Conservation (phyloP, 441 rosid genomes). For the Viola pubescens region DNA sequence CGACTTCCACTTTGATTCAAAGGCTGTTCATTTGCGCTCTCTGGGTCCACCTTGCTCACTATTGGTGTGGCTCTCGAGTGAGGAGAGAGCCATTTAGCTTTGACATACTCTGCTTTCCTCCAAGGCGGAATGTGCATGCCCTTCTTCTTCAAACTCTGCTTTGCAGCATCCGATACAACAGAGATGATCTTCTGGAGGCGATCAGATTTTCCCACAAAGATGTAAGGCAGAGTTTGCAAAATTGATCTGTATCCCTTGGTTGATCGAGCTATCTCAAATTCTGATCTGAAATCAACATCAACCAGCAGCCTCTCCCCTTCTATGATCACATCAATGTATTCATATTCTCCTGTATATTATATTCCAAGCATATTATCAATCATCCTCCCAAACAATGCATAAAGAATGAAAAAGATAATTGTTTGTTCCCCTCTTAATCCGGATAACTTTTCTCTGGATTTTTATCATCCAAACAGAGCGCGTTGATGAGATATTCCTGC, state of each 20-base stretch:
- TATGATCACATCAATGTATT: constrained; percentile 61
- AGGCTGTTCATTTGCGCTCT: constrained; percentile 11
- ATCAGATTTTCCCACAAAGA: constrained; percentile 62
- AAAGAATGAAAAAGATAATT: too few relatives aligned
- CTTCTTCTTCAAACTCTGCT: constrained; percentile 69
- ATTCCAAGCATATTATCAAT: neutral
- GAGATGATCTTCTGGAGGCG: constrained; percentile 61
- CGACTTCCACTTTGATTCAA: neutral
- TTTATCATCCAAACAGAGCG: neutral
- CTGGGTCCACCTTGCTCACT: constrained; percentile 5
- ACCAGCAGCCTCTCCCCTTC: constrained; percentile 52
- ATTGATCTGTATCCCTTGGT: constrained; percentile 62
- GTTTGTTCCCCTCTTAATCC: too few relatives aligned
- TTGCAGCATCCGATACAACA: constrained; percentile 57
- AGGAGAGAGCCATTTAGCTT: constrained; percentile 71
- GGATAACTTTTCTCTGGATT: too few relatives aligned
- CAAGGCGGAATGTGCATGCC: constrained; percentile 83
- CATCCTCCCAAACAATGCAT: neutral
- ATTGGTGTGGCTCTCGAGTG: constrained; percentile 25
- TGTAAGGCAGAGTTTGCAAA: constrained; percentile 51
- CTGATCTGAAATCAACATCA: constrained; percentile 73
- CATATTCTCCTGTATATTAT: constrained; percentile 47
- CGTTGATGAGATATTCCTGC: neutral
- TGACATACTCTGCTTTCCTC: constrained; percentile 73
- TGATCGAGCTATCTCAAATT: constrained; percentile 76